Conservation (phyloP, 2,329 filamentous ascomycete species). For the Fragosphaeria purpurea region DNA sequence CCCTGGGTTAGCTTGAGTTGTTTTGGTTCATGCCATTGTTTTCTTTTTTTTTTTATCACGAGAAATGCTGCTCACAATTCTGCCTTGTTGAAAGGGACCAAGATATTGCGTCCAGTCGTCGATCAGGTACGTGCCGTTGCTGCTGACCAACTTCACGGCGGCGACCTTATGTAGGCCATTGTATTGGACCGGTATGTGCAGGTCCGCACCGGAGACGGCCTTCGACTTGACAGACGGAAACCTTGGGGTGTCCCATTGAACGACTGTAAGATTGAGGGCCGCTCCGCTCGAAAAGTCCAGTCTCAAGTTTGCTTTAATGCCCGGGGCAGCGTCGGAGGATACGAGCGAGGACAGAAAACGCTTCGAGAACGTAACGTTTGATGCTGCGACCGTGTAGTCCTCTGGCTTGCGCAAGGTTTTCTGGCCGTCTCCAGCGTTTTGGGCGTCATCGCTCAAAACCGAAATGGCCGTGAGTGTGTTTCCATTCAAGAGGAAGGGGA, state of each 20-base stretch:
- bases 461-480: constrained; percentile 32
- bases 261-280: constrained; percentile 33
- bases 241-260: constrained; percentile 41
- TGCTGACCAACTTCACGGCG: constrained; percentile 38
- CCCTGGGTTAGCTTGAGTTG: background rate
- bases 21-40: too few relatives aligned
- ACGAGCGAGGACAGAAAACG: constrained; percentile 36
- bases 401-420: constrained; percentile 3
- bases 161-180: constrained; percentile 39
- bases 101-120: constrained; percentile 48
- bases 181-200: constrained; percentile 42
- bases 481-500: constrained; percentile 44
- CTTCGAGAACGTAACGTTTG: constrained; percentile 36
- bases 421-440: background rate
- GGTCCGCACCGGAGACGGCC: constrained; percentile 18
- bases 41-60: too few relatives aligned
- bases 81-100: constrained; percentile 39
- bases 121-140: constrained; percentile 38
- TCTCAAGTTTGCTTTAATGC: constrained; percentile 39
- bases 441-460: constrained; percentile 15
- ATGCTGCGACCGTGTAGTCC: constrained; percentile 38
- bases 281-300: constrained; percentile 43
- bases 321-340: constrained; percentile 28
- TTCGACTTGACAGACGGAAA: constrained; percentile 13
- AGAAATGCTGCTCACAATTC: constrained; percentile 20